Conservation (phyloP, 192 early-diverging fungal species). For the Coemansia sp. region DNA sequence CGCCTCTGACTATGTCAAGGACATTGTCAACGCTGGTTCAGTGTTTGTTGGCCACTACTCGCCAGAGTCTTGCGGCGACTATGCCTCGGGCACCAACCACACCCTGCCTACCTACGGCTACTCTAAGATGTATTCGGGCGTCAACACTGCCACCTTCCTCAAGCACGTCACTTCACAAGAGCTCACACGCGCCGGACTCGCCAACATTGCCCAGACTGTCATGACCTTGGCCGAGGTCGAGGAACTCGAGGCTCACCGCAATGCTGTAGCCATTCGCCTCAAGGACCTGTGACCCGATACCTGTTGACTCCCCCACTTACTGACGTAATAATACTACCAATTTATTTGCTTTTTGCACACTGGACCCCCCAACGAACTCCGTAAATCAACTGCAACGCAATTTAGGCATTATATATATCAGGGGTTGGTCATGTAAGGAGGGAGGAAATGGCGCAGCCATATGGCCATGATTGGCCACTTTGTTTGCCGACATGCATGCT, state of each 20-base stretch:
- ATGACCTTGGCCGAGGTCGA: slow-evolving; percentile 93
- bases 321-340: neutral
- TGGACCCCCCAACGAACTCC: neutral
- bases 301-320: neutral
- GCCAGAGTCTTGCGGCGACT: slow-evolving; percentile 97
- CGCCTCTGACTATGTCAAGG: slow-evolving; percentile 61
- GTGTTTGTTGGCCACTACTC: slow-evolving; percentile 97
- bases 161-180: slow-evolving; percentile 97
- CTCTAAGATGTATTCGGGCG: slow-evolving; percentile 97
- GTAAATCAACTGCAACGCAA: neutral
- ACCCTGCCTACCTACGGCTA: slow-evolving; percentile 99
- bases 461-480: neutral
- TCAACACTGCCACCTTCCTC: slow-evolving; percentile 93
- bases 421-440: neutral
- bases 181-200: slow-evolving; percentile 83
- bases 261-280: slow-evolving; percentile 92
- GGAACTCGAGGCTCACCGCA: slow-evolving; percentile 94
- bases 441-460: slow-evolving; percentile 1
- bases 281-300: neutral
- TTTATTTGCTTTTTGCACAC: neutral
- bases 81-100: slow-evolving; percentile 99
- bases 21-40: slow-evolving; percentile 87
- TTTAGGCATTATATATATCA: neutral
- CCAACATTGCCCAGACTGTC: slow-evolving; percentile 84
- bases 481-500: slow-evolving; percentile 5